Evolutionary conservation across 768 basidiomycete species (phyloP), one percentile per base, ranked within the genome.

Genomic region (Inosperma sp.): DNA sequence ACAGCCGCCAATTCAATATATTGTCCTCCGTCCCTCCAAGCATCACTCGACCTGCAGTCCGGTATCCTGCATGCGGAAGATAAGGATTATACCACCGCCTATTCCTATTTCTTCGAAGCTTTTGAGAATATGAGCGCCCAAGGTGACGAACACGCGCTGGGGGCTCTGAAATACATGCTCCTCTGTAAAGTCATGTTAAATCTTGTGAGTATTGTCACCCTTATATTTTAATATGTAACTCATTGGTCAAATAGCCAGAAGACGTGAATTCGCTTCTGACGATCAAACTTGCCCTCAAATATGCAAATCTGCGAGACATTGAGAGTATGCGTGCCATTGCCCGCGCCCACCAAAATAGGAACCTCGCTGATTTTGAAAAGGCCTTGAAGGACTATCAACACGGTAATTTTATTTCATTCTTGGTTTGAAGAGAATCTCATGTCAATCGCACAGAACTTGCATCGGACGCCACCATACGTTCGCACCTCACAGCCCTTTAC

Each of bases 311-410:
- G 19, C 77, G 87, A 19, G 93, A 97, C 48, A 87, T 96, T 14
- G 91, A 97, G 62, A 91, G 90, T 48, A 96, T 99, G 92, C 86
- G 93, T 31, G n/a, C n/a, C n/a, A n/a, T n/a, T n/a, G n/a, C n/a
- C n/a, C n/a, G n/a, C n/a, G n/a, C n/a, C n/a, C n/a, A n/a, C n/a
- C n/a, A n/a, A n/a, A n/a, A n/a, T n/a, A n/a, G n/a, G n/a, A n/a
- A n/a, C n/a, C n/a, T n/a, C n/a, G n/a, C n/a, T n/a, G n/a, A n/a
- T n/a, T n/a, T n/a, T n/a, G n/a, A n/a, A n/a, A n/a, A n/a, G n/a
- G 88, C 89, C 0, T 67, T 96, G 64, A 77, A 84, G 59, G 89
- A 93, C 53, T 94, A 95, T 67, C 83, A 84, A 62, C 77, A 86
- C 47, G 91, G 93, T 74, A 10, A 13, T 7, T 19, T 26, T 7